phyloP scores from a whole-genome alignment of 352 stramenopile genomes.

The Pythium dissotocum region DNA sequence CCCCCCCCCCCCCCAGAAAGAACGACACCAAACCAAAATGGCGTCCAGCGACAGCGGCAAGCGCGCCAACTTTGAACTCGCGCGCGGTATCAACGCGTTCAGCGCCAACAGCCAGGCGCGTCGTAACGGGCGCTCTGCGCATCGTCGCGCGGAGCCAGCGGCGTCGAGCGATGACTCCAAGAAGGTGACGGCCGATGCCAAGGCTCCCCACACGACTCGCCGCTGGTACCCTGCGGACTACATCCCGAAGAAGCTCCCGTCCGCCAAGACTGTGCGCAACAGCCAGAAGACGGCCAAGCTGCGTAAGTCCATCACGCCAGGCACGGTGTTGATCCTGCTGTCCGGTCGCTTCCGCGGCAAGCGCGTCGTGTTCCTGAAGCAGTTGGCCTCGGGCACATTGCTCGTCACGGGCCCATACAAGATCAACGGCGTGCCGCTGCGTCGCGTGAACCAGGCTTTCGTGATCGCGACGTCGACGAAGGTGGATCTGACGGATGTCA shows the following conservation, averaged over 20 bases:
- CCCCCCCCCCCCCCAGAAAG: neutral
- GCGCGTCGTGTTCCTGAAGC: constrained; percentile 98
- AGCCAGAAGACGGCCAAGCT: constrained; percentile 91
- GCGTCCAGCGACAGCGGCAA: constrained; percentile 26
- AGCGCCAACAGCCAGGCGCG: constrained; percentile 57
- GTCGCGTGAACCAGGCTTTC: constrained; percentile 97
- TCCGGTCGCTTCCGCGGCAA: constrained; percentile 97
- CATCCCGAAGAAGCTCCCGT: constrained; percentile 64
- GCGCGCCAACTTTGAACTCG: constrained; percentile 63
- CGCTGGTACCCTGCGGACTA: constrained; percentile 67
- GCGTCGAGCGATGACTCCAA: constrained; percentile 17
- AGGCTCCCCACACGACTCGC: constrained; percentile 26
- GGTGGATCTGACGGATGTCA: constrained; percentile 91
- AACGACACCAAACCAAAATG: constrained; percentile 5
- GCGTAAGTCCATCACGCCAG: constrained; percentile 94
- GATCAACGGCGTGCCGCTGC: constrained; percentile 96
- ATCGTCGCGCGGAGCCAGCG: constrained; percentile 22
- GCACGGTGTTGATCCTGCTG: constrained; percentile 97
- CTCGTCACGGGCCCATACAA: constrained; percentile 96
- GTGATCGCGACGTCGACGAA: constrained; percentile 98
- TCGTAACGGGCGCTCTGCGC: constrained; percentile 54
- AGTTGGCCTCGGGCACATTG: constrained; percentile 93
- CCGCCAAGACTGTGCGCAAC: constrained; percentile 70
- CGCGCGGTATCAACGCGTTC: constrained; percentile 73
- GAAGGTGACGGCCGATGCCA: constrained; percentile 5